Base-by-base conservation (phyloP, 1,284 basidiomycete species). In the Amylostereum areolatum region DNA sequence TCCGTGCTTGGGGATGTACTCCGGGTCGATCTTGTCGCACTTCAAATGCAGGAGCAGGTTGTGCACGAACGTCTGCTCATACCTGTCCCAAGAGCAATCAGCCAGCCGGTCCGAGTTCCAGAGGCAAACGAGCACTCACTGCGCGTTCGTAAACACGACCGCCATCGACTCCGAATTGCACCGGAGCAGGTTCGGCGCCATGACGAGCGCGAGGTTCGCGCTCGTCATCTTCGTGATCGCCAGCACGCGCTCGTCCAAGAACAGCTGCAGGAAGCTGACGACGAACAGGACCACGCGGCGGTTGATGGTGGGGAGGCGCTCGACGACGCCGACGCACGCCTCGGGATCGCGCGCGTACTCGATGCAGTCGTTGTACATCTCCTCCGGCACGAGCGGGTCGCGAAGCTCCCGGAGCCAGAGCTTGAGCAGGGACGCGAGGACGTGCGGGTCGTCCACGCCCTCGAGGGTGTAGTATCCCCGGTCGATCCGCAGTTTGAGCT, bases 331-430 rank as follows among this genome's bases (percentile, higher is more conserved):
- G 41, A 94, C 74, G 61, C 85, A 89, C 24, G 81, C 77, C 24
- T 78, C 73, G 1, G 85, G 77, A 43, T 88, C 80, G 47, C 78
- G 71, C 3, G 87, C 77, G 50, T 78, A 77, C 27, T 80, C 78
- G 48, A 91, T 82, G 62, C 91, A 91, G 64, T 92, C 90, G 59
- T 92, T 89, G 70, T 92, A 90, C 71, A 91, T 72, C 66, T 91
- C 87, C 50, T 85, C 78, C 3, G 93, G 93, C 24, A 97, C 80
- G 42, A 96, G 75, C 9, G 93, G 93, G 56, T 93, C 88, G 59
- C 84, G 80, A 12, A 96, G 79, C 65, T 97, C 93, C 43, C 93
- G 80, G 10, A 96, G 74, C 92, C 92, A 97, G 6, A 95, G 76
- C 69, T 97, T 96, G 67, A 95, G 78, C 43, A 94, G 71, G 2